Conservation (phyloP, 1,284 basidiomycete genomes). For the Tausonia pullulans region DNA sequence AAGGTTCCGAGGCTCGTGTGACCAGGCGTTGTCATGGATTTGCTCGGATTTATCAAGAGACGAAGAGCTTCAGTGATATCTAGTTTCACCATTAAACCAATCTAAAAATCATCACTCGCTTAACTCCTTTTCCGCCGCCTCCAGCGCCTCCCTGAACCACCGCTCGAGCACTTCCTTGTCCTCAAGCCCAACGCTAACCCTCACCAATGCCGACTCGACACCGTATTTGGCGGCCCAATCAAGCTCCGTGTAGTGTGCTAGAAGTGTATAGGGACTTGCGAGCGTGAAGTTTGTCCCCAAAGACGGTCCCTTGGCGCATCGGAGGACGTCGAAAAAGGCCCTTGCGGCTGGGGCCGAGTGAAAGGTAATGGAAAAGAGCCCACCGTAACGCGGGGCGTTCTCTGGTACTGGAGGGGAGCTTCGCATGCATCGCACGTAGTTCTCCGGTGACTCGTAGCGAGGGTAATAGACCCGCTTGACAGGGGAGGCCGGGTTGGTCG, state of each 20-base stretch:
- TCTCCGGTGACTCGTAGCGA: conserved; percentile 59
- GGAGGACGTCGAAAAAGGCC: conserved; percentile 78
- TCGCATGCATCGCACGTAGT: conserved; percentile 52
- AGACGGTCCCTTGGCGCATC: conserved; percentile 81
- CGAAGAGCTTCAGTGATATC: too few relatives aligned
- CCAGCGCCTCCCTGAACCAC: conserved; percentile 56
- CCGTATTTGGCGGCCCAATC: conserved; percentile 84
- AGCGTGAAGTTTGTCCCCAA: conserved; percentile 95
- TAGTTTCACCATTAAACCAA: too few relatives aligned
- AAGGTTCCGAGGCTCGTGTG: too few relatives aligned
- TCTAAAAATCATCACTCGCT: too few relatives aligned
- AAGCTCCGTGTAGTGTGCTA: conserved; percentile 84
- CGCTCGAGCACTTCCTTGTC: conserved; percentile 49
- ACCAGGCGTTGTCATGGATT: too few relatives aligned
- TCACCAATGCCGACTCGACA: conserved; percentile 71
- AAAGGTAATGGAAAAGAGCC: conserved; percentile 87
- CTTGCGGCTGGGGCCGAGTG: conserved; percentile 51
- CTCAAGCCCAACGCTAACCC: conserved; percentile 87
- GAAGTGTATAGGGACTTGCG: conserved; percentile 82
- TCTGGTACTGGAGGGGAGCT: conserved; percentile 18
- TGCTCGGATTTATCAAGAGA: too few relatives aligned
- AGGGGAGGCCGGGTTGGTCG: conserved; percentile 29
- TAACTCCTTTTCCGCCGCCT: conserved; percentile 8
- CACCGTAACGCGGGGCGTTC: conserved; percentile 65
- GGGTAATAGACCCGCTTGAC: conserved; percentile 85